Base-by-base conservation (phyloP, 306 rosid genomes). In the Luffa acutangula region DNA sequence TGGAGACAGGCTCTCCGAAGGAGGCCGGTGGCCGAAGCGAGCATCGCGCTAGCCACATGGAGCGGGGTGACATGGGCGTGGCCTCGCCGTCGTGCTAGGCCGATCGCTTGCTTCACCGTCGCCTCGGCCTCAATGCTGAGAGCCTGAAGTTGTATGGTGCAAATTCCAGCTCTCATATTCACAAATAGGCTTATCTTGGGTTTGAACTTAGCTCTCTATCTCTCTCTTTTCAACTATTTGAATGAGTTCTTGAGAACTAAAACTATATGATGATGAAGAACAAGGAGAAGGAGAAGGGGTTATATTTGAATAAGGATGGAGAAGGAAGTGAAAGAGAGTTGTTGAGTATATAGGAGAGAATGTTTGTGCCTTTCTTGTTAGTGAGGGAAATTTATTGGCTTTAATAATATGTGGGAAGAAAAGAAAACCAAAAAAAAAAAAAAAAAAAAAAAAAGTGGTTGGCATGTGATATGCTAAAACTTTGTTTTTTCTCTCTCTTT, bases 41-140 rank as follows among this genome's bases (percentile, higher is more conserved):
- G 98, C 98, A 93, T 93, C 18, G 97, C 87, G 49, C 91, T 93
- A 1, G 98, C 97, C 25, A 93, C 98, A 80, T 93, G 98, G 49
- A 93, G 97, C n/a, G 98, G 98, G 9, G 98, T 93, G 66, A 93
- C 98, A 57, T 93, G 98, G 18, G 97, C 89, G 73, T 93, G 98
- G 5, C 98, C 98, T 37, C 98, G 80, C 71, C 97, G 83, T 43
- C 90, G 88, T 6, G 98, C 95, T 0, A 93, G 92, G 45, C 82
- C 85, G 1, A 93, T 79, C 0, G 97, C 97, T 84, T 93, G 97
- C 69, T 89, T 93, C 49, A 93, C 95, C n/a, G 84, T 84, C 52
- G 67, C 84, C 70, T 87, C 86, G 25, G 98, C 95, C 36, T 90
- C 93, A 3, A 84, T 85, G 33, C 93, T 89, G 0, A 93, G 88